These are phyloP conservation scores for Fusarium sp. DNA, from an alignment of 2,329 filamentous ascomycete genomes.

Conservation along the genomic window DNA sequence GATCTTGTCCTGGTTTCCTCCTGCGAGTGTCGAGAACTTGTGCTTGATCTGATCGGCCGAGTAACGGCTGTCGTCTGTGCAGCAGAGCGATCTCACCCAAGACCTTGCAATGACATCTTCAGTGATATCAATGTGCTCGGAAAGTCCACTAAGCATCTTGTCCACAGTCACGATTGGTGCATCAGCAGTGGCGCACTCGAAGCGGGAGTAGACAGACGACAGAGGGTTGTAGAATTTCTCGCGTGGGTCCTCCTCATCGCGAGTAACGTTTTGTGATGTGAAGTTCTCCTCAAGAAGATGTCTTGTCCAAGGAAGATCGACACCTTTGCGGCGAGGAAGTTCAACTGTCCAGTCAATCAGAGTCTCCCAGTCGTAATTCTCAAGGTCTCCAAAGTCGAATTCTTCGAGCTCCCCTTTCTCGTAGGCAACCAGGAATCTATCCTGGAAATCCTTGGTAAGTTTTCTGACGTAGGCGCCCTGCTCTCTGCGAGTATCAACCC, in stretches of 20 bases:
- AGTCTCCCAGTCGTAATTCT: constrained; percentile 74
- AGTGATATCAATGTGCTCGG: constrained; percentile 26
- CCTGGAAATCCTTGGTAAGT: constrained; percentile 70
- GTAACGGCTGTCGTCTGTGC: constrained; percentile 62
- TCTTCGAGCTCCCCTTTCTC: constrained; percentile 68
- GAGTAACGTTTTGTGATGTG: constrained; percentile 52
- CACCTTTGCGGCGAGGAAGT: constrained; percentile 58
- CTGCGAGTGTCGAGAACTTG: constrained; percentile 63
- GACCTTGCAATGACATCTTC: constrained; percentile 62
- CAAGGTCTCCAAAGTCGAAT: constrained; percentile 71
- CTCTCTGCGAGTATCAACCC: constrained; percentile 63
- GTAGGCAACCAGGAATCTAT: constrained; percentile 73
- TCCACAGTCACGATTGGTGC: constrained; percentile 54
- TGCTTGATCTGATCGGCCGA: constrained; percentile 59
- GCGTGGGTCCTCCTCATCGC: constrained; percentile 58
- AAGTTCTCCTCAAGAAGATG: constrained; percentile 58
- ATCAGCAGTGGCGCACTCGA: constrained; percentile 62
- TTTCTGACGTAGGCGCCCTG: constrained; percentile 65
- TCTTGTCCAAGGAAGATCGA: constrained; percentile 61
- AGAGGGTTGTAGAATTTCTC: constrained; percentile 66
- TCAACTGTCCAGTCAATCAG: constrained; percentile 75
- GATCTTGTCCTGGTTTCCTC: constrained; percentile 53
- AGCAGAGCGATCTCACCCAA: constrained; percentile 69
- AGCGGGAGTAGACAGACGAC: constrained; percentile 66
- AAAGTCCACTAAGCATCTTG: constrained; percentile 16